A percentile compares a stretch with the other conserved stretches of the same genome.
phyloP scores from a whole-genome alignment of 192 early-diverging fungal species.

The Backusella liffmaniae region DNA sequence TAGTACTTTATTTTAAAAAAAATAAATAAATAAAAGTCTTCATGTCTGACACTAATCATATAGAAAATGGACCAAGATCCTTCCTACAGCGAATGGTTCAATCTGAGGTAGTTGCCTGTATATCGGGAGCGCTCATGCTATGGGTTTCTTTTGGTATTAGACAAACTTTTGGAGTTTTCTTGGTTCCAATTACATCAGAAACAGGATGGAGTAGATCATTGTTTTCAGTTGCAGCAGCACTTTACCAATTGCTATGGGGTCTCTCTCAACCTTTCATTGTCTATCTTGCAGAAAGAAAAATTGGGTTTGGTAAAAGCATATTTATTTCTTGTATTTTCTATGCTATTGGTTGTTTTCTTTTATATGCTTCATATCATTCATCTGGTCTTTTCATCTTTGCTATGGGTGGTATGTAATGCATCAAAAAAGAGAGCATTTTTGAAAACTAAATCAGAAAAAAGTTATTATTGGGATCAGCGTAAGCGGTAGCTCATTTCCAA shows the following conservation, averaged over 20 bases:
- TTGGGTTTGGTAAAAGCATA: conserved; percentile 18
- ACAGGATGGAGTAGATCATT: conserved; percentile 27
- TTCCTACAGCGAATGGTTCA: neutral
- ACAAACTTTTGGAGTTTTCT: conserved; percentile 30
- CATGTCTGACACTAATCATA: neutral
- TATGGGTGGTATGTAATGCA: conserved; percentile 7
- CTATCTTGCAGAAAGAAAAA: conserved; percentile 18
- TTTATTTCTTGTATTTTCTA: conserved; percentile 15
- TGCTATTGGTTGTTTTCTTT: conserved; percentile 15
- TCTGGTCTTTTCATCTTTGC: conserved; percentile 25
- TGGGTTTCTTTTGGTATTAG: conserved; percentile 34
- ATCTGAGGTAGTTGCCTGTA: conserved; percentile 11
- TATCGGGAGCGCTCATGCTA: conserved; percentile 23
- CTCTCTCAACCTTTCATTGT: conserved; percentile 25
- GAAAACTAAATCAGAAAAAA: too few species aligned
- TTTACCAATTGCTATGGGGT: conserved; percentile 30
- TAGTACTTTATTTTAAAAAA: neutral
- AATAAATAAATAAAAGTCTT: neutral
- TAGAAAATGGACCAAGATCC: neutral
- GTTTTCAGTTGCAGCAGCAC: conserved; percentile 25
- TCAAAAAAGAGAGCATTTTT: too few species aligned
- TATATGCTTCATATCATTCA: neutral
- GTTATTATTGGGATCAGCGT: conserved; percentile 15
- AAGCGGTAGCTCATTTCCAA: neutral
- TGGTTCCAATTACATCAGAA: conserved; percentile 24